Evolutionary conservation across 192 early-diverging fungal species (phyloP), one percentile per base, ranked within the genome.

Genomic region (Coemansia aciculifera): DNA sequence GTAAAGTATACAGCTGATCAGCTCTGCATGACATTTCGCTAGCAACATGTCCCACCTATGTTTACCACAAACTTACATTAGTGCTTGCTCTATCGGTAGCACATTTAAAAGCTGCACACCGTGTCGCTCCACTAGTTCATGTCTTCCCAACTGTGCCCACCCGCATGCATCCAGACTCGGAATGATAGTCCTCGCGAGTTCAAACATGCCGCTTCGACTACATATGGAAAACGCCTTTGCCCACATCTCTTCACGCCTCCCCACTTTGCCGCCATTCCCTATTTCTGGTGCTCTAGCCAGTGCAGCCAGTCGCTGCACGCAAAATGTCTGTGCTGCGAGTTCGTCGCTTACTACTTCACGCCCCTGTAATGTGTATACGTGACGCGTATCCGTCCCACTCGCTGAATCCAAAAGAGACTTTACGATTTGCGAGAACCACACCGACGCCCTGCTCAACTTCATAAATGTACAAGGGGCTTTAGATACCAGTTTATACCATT

Each of bases 401-500:
- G 61, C 17, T 12, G 52, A 63, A 10, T 29, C 52, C 32, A 74
- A 36, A 39, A 79, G 42, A 36, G 65, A 64, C n/a, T 56, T 52
- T 19, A 71, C 52, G 34, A 80, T 23, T 15, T 65, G 78, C 27
- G 78, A 80, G 4, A 80, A 67, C 78, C 78, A 80, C 15, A 51
- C 21, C 10, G 59, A 61, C 15, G 78, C 78, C 39, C 75, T 77
- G 72, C n/a, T n/a, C 36, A 39, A 34, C 10, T 27, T 12, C 59
- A 48, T 5, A 60, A 46, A 39, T 24, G 12, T 23, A 27, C 13
- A 52, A 15, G 5, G 9, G 48, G 23, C 27, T 11, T 54, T 54
- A 15, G 52, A 27, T 21, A 54, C 24, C n/a, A 40, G 3, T 40
- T 15, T 40, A 40, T 40, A 40, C 13, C 39, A 40, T 10, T 13